A percentile compares a stretch with the other conserved stretches of the same genome.
Evolutionary conservation across 768 basidiomycete species (phyloP).

Genomic region (Ramaria sp.): DNA sequence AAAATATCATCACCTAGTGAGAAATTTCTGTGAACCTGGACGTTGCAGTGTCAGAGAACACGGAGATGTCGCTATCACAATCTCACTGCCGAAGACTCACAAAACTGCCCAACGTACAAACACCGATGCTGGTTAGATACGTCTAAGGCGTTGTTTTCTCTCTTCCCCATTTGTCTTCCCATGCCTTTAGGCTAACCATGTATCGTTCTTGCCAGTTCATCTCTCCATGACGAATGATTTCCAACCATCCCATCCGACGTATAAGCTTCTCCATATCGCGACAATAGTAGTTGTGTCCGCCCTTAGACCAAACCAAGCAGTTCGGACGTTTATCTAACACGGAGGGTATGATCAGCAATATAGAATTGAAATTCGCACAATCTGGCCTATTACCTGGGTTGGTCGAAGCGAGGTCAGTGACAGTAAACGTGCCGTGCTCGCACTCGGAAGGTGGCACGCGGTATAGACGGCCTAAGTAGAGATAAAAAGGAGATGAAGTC

Average conservation of each 20-base stretch:
- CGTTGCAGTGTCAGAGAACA: too few relatives aligned
- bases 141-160: neutral
- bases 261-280: constrained; percentile 39
- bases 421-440: constrained; percentile 35
- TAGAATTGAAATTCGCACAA: neutral
- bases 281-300: constrained; percentile 55
- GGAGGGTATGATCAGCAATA: neutral
- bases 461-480: constrained; percentile 36
- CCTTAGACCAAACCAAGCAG: constrained; percentile 24
- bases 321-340: neutral
- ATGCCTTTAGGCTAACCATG: constrained; percentile 7
- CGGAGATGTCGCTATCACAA: too few relatives aligned
- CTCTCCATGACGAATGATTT: constrained; percentile 19
- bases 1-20: too few relatives aligned
- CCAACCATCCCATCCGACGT: constrained; percentile 33
- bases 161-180: constrained; percentile 5
- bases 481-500: constrained; percentile 36
- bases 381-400: neutral
- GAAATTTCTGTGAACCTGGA: too few relatives aligned
- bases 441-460: constrained; percentile 32
- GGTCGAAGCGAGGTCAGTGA: constrained; percentile 4
- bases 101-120: neutral
- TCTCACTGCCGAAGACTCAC: too few relatives aligned
- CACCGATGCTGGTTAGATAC: neutral
- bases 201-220: constrained; percentile 37